Percentiles rank a stretch among this genome's conserved stretches.
These are phyloP conservation scores for Naganishia sp. DNA, from an alignment of 1,284 basidiomycete species.

Conservation along the genomic window DNA sequence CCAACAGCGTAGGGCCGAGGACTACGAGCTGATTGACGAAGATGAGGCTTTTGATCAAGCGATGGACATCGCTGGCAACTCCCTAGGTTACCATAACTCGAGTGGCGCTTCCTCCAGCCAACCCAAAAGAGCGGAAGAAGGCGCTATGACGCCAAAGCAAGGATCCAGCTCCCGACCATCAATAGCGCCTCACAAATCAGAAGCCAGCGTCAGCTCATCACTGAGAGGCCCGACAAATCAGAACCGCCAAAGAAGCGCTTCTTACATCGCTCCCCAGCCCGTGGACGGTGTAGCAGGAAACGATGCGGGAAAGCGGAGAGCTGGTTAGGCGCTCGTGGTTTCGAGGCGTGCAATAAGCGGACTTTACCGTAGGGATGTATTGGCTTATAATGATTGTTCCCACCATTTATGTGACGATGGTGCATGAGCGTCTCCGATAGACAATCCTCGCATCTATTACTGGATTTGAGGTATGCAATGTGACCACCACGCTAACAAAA, in stretches of 20 bases:
- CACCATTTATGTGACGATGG: no score
- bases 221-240: not conserved
- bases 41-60: constrained; percentile 44
- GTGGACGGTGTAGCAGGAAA: not conserved
- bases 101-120: constrained; percentile 1
- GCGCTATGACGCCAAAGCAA: not conserved
- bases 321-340: not conserved
- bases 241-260: constrained; percentile 9
- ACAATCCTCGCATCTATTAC: no score
- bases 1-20: constrained; percentile 34
- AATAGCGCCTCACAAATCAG: not conserved
- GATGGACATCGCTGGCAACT: constrained; percentile 8
- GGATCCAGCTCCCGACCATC: not conserved
- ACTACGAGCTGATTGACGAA: constrained; percentile 46
- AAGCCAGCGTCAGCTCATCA: not conserved
- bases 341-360: not conserved
- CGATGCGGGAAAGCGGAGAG: constrained; percentile 11
- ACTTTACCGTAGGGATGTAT: not conserved
- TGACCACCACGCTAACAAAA: no score
- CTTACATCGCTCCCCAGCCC: not conserved
- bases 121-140: constrained; percentile 18
- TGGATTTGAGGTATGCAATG: no score
- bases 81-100: constrained; percentile 9
- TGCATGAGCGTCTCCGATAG: no score
- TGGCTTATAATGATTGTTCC: no score